Conservation (phyloP, 371 early-diverging fungal genomes). For the Aphelidium insulamus region DNA sequence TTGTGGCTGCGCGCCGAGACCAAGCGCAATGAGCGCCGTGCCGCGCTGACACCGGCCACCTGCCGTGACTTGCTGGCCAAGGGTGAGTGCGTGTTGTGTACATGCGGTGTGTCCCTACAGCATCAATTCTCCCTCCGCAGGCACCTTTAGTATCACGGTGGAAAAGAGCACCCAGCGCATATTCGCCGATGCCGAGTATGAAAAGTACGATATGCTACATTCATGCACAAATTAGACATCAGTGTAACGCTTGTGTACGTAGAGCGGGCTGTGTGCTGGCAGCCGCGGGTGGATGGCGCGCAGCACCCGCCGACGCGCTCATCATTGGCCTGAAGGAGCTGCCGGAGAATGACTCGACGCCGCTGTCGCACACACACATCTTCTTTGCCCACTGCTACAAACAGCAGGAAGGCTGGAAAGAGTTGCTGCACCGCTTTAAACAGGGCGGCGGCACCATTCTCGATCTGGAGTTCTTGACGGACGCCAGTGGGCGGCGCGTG, state of each 20-base stretch:
- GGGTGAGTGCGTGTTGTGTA: slow-evolving; percentile 10
- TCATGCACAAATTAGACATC: background rate
- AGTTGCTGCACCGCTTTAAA: slow-evolving; percentile 59
- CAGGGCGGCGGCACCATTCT: slow-evolving; percentile 67
- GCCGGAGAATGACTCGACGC: slow-evolving; percentile 72
- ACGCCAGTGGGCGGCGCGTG: slow-evolving; percentile 66
- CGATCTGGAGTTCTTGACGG: slow-evolving; percentile 81
- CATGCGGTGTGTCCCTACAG: background rate
- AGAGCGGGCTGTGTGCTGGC: slow-evolving; percentile 64
- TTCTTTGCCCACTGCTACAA: slow-evolving; percentile 96
- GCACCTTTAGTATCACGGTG: slow-evolving; percentile 75
- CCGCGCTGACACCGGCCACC: slow-evolving; percentile 70
- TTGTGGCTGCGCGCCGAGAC: slow-evolving; percentile 93
- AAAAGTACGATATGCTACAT: slow-evolving; percentile 10
- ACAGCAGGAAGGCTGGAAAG: slow-evolving; percentile 80
- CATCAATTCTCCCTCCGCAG: slow-evolving; percentile 7
- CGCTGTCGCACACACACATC: slow-evolving; percentile 84
- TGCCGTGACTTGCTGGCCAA: slow-evolving; percentile 46
- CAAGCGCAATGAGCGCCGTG: slow-evolving; percentile 86
- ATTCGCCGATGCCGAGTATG: slow-evolving; percentile 74
- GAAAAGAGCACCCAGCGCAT: slow-evolving; percentile 60
- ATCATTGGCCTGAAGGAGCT: slow-evolving; percentile 91
- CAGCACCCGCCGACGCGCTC: slow-evolving; percentile 66
- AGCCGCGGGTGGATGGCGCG: slow-evolving; percentile 53
- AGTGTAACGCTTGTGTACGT: background rate